Conservation (phyloP, 306 rosid species). For the Abrus precatorius region DNA sequence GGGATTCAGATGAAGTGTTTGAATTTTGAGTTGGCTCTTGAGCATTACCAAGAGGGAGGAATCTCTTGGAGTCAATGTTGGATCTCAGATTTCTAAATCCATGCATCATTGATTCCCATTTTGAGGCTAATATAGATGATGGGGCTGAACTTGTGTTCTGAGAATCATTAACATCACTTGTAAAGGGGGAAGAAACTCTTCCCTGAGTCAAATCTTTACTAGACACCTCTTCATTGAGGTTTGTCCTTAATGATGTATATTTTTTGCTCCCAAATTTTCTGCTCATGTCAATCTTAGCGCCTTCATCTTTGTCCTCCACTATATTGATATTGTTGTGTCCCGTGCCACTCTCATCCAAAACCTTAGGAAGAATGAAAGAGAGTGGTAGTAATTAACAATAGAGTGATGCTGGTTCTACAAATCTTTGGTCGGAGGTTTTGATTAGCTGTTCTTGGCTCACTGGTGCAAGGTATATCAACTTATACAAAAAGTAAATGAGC, state of each 20-base stretch:
- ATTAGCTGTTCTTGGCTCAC: slow-evolving; percentile 6
- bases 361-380: slow-evolving; percentile 1
- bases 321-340: slow-evolving; percentile 47
- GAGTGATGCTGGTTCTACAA: slow-evolving; percentile 5
- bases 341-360: slow-evolving; percentile 44
- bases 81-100: slow-evolving; percentile 74
- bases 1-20: slow-evolving; percentile 73
- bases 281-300: slow-evolving; percentile 51
- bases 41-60: slow-evolving; percentile 64
- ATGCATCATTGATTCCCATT: slow-evolving; percentile 82
- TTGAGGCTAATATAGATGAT: slow-evolving; percentile 64
- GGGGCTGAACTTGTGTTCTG: slow-evolving; percentile 41
- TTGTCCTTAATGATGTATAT: slow-evolving; percentile 65
- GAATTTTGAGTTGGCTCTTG: slow-evolving; percentile 55
- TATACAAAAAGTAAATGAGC: background rate
- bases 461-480: background rate
- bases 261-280: slow-evolving; percentile 67
- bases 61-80: slow-evolving; percentile 68
- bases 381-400: too few relatives aligned
- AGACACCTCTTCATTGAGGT: slow-evolving; percentile 56
- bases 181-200: slow-evolving; percentile 56
- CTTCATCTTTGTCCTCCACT: slow-evolving; percentile 51
- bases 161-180: slow-evolving; percentile 53
- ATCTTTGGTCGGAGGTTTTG: slow-evolving; percentile 18
- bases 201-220: slow-evolving; percentile 52